phyloP scores from a whole-genome alignment of 352 stramenopile genomes.

The Globisporangium paroecandrum region DNA sequence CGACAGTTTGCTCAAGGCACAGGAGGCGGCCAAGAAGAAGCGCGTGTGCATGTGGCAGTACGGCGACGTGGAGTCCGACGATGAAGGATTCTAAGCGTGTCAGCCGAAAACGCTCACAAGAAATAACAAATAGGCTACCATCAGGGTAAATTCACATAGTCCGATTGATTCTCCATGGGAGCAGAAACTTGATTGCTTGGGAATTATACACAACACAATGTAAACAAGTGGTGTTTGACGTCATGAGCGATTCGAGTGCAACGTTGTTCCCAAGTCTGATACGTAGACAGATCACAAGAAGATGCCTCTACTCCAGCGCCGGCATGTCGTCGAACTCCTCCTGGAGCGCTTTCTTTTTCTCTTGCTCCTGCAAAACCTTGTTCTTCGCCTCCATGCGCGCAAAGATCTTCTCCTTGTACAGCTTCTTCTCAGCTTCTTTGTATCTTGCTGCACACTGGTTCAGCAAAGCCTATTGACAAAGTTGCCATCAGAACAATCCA shows the following conservation, averaged over 20 bases:
- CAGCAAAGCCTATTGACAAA: conserved; percentile 41
- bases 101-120: neutral
- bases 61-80: conserved; percentile 95
- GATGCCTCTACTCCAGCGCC: conserved; percentile 45
- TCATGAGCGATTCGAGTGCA: neutral
- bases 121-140: conserved; percentile 9
- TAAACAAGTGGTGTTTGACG: neutral
- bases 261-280: neutral
- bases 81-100: conserved; percentile 54
- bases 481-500: neutral
- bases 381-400: conserved; percentile 82
- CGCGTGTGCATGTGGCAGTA: conserved; percentile 95
- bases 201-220: neutral
- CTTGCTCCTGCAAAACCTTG: conserved; percentile 62
- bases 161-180: neutral
- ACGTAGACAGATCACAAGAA: neutral
- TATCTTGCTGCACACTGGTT: conserved; percentile 63
- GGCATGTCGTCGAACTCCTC: conserved; percentile 86
- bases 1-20: conserved; percentile 86
- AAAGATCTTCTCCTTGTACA: conserved; percentile 89
- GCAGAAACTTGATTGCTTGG: neutral
- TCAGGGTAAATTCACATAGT: conserved; percentile 6
- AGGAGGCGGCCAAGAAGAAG: conserved; percentile 90
- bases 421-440: conserved; percentile 84
- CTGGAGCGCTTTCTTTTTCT: conserved; percentile 57